Conservation (phyloP, 1,284 basidiomycete species). For the Trichosporon asahii region DNA sequence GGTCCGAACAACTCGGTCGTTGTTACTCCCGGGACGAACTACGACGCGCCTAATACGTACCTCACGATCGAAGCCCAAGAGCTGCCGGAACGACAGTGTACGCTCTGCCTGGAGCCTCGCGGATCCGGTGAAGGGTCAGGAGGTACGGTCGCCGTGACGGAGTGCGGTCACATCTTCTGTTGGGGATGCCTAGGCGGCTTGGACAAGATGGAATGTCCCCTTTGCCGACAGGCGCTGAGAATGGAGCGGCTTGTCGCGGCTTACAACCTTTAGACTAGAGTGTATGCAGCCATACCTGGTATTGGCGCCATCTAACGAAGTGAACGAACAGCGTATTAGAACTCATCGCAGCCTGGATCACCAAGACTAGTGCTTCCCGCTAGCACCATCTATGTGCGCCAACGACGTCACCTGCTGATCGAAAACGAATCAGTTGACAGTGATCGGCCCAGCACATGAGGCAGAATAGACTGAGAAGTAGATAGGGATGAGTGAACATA, state of each 20-base stretch:
- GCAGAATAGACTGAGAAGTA: too few relatives aligned
- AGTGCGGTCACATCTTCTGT: slow-evolving; percentile 91
- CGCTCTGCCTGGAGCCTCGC: slow-evolving; percentile 80
- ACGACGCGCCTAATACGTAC: slow-evolving; percentile 43
- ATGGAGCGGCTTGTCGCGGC: slow-evolving; percentile 72
- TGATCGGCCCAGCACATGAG: too few relatives aligned
- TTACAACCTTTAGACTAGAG: slow-evolving; percentile 66
- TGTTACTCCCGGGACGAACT: slow-evolving; percentile 40
- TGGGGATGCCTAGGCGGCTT: slow-evolving; percentile 94
- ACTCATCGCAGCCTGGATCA: not conserved
- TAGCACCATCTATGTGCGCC: not conserved
- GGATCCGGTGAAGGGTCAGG: slow-evolving; percentile 56
- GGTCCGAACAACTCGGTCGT: slow-evolving; percentile 53
- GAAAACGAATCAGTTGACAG: not conserved
- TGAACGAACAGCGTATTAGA: not conserved
- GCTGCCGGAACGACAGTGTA: slow-evolving; percentile 70
- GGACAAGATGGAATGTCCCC: slow-evolving; percentile 76
- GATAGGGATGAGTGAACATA: not conserved
- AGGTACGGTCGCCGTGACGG: slow-evolving; percentile 67
- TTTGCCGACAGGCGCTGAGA: slow-evolving; percentile 75
- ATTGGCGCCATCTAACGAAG: too few relatives aligned
- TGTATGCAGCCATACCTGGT: not conserved
- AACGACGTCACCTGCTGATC: not conserved
- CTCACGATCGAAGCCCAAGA: slow-evolving; percentile 40
- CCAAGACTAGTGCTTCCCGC: too few relatives aligned